Evolutionary conservation across 129 eudicot species (phyloP).

Genomic region (Ambrosia artemisiifolia): DNA sequence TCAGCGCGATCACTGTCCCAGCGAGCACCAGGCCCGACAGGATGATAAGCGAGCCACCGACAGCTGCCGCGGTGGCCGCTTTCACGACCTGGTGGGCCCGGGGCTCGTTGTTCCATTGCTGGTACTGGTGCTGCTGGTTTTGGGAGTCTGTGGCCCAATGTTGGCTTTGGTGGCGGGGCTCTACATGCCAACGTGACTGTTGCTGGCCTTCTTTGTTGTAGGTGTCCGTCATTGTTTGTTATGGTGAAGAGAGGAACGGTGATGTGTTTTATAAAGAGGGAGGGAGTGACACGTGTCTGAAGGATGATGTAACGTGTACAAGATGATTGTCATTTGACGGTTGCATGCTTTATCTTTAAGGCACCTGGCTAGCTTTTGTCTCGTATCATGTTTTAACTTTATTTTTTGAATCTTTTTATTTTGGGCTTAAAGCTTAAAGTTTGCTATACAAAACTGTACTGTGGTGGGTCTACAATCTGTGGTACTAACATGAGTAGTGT

Average conservation of each 20-base stretch:
- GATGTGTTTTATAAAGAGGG: constrained; percentile 19
- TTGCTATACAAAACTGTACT: background rate
- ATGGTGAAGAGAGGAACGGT: background rate
- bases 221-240: constrained; percentile 30
- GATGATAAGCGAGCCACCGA: constrained; percentile 61
- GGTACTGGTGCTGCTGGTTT: background rate
- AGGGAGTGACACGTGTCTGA: constrained; percentile 33
- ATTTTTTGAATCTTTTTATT: background rate
- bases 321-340: constrained; percentile 39
- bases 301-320: constrained; percentile 38
- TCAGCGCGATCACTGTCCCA: constrained; percentile 61
- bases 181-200: no score
- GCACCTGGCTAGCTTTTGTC: background rate
- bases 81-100: constrained; percentile 41
- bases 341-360: constrained; percentile 22
- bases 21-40: constrained; percentile 55
- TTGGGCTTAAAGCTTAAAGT: background rate
- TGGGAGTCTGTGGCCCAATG: background rate
- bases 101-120: background rate
- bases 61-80: constrained; percentile 54
- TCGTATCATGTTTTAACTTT: background rate
- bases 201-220: constrained; percentile 12
- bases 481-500: no score
- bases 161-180: background rate
- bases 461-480: background rate